Evolutionary conservation across 176 grass and related monocot genomes (phyloP).

Genomic region (Oryza coarctata): DNA sequence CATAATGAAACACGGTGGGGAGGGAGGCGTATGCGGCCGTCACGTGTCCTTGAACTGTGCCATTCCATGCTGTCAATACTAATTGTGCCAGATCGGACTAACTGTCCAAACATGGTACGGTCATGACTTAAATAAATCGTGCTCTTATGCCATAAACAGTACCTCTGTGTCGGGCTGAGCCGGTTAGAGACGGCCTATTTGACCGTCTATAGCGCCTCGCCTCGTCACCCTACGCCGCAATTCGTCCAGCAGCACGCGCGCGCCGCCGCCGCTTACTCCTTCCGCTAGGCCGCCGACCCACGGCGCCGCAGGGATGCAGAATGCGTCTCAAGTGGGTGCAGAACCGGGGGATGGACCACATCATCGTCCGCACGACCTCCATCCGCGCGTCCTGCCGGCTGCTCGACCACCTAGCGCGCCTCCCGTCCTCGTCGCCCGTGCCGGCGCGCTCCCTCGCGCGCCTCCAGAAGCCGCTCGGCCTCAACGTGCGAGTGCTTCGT

Average conservation of each 20-base stretch:
- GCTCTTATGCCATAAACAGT: too few relatives aligned
- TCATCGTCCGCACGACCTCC: constrained; percentile 79
- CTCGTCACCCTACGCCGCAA: not conserved
- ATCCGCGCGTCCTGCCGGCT: constrained; percentile 77
- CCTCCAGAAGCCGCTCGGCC: constrained; percentile 72
- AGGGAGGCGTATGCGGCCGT: too few relatives aligned
- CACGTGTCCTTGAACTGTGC: too few relatives aligned
- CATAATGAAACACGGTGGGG: too few relatives aligned
- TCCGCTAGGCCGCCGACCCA: not conserved
- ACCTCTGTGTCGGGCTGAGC: too few relatives aligned
- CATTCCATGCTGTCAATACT: too few relatives aligned
- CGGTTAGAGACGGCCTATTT: too few relatives aligned
- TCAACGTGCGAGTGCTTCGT: constrained; percentile 78
- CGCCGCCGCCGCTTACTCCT: constrained; percentile 11
- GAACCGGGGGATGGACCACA: constrained; percentile 89
- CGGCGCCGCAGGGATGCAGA: constrained; percentile 44
- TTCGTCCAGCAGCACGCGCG: not conserved
- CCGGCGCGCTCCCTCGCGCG: constrained; percentile 64
- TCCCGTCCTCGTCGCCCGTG: constrained; percentile 36
- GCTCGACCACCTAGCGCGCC: constrained; percentile 71
- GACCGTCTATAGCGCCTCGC: too few relatives aligned
- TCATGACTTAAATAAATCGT: too few relatives aligned
- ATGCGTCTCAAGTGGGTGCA: constrained; percentile 97
- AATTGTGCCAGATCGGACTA: too few relatives aligned
- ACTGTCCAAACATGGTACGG: too few relatives aligned